These are phyloP conservation scores for Rhododendron simsii DNA, from an alignment of 148 eudicot species.

Conservation along the genomic window DNA sequence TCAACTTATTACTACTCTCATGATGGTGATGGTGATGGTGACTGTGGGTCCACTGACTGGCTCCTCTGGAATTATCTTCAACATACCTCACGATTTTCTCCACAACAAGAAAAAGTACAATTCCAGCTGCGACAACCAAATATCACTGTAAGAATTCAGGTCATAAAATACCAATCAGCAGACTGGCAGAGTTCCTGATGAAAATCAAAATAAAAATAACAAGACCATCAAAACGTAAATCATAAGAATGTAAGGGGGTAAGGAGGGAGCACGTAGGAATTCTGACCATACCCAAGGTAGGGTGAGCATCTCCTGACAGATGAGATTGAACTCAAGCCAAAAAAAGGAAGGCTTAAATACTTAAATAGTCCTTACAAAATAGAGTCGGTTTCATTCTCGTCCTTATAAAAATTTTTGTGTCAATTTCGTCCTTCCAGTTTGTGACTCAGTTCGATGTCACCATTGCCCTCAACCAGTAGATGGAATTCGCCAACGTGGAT, in stretches of 20 bases:
- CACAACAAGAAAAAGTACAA: conserved; percentile 79
- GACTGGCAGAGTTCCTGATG: background rate
- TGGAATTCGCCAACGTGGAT: too few relatives aligned
- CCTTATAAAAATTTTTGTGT: too few relatives aligned
- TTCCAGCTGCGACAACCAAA: conserved; percentile 69
- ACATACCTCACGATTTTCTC: conserved; percentile 88
- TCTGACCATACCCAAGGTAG: background rate
- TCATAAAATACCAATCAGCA: background rate
- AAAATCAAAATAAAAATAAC: background rate
- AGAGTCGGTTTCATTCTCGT: too few relatives aligned
- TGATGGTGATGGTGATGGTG: conserved; percentile 56
- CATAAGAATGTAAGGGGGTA: background rate
- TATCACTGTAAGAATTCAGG: conserved; percentile 11
- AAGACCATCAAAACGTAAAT: background rate
- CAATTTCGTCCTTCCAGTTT: too few relatives aligned
- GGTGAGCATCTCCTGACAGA: background rate
- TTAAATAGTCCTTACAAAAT: too few relatives aligned
- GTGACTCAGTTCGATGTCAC: too few relatives aligned
- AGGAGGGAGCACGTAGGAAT: background rate
- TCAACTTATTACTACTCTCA: conserved; percentile 41
- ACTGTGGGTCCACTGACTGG: conserved; percentile 38
- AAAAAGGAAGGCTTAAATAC: background rate
- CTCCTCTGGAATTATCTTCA: conserved; percentile 68
- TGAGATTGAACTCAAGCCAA: background rate
- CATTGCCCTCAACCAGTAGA: too few relatives aligned